Conservation (phyloP, 305 asterid species). For the Plantago rigida region DNA sequence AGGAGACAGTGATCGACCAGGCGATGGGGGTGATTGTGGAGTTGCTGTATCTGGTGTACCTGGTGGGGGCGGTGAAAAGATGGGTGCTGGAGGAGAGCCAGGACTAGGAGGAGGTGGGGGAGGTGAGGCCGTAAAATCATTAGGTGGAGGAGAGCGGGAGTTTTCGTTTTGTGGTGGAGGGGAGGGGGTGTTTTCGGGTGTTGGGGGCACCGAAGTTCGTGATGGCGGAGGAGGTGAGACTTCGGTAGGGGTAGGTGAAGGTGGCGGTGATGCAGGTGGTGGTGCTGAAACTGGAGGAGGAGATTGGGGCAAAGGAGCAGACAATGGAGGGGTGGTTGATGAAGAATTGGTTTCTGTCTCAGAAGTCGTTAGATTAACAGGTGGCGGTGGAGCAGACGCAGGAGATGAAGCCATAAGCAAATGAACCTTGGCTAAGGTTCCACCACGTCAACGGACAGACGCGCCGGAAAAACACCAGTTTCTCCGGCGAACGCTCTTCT, state of each 20-base stretch:
- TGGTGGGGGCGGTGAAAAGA: conserved; percentile 28
- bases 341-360: conserved; percentile 9
- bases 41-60: background rate
- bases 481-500: conserved; percentile 24
- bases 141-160: conserved; percentile 3
- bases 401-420: conserved; percentile 36
- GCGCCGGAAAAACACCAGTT: conserved; percentile 22
- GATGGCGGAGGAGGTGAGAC: conserved; percentile 14
- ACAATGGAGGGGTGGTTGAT: background rate
- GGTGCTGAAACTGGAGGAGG: conserved; percentile 10
- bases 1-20: background rate
- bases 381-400: conserved; percentile 19
- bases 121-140: background rate
- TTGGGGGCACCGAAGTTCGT: conserved; percentile 21
- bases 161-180: conserved; percentile 21
- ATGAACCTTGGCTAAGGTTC: conserved; percentile 22
- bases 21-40: conserved; percentile 13
- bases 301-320: conserved; percentile 18
- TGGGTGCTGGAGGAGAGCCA: conserved; percentile 22
- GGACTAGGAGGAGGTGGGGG: conserved; percentile 14
- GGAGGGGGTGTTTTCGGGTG: conserved; percentile 15
- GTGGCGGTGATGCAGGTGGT: conserved; percentile 7
- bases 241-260: conserved; percentile 25
- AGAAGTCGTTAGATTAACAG: background rate
- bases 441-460: background rate